A percentile compares a stretch with the other conserved stretches of the same genome.
Evolutionary conservation across 768 basidiomycete species (phyloP).

Genomic region (Phanerochaete carnosa): DNA sequence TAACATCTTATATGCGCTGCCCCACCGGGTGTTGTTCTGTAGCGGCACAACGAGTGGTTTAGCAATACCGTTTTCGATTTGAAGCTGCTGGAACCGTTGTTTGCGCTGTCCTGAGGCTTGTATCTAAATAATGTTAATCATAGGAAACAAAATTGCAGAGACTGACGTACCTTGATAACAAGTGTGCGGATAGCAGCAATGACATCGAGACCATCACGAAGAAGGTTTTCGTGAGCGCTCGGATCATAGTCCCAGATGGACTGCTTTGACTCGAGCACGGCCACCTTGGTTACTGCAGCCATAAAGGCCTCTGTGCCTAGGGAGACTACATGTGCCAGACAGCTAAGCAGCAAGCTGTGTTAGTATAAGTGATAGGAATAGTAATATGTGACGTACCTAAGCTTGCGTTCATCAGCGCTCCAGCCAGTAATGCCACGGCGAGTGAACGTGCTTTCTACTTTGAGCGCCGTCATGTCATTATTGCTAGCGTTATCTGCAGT

Average conservation of each 20-base stretch:
- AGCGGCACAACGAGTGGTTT: no score
- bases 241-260: slow-evolving; percentile 37
- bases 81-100: background rate
- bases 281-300: no score
- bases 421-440: no score
- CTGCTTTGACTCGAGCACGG: no score
- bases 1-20: no score
- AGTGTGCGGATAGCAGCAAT: slow-evolving; percentile 28
- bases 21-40: no score
- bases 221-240: slow-evolving; percentile 15
- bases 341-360: slow-evolving; percentile 24
- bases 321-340: no score
- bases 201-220: slow-evolving; percentile 28
- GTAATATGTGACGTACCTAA: background rate
- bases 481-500: slow-evolving; percentile 22
- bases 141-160: slow-evolving; percentile 24
- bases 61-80: no score
- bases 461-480: slow-evolving; percentile 20
- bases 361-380: slow-evolving; percentile 19
- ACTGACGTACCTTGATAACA: slow-evolving; percentile 25
- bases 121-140: background rate
- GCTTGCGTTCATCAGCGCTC: background rate
- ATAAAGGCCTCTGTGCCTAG: no score
- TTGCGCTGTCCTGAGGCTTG: background rate
- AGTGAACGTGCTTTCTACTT: background rate